Percentiles rank a stretch among this genome's conserved stretches.
Evolutionary conservation across 2,329 filamentous ascomycete species (phyloP).

Genomic region (Colletotrichum karsti): DNA sequence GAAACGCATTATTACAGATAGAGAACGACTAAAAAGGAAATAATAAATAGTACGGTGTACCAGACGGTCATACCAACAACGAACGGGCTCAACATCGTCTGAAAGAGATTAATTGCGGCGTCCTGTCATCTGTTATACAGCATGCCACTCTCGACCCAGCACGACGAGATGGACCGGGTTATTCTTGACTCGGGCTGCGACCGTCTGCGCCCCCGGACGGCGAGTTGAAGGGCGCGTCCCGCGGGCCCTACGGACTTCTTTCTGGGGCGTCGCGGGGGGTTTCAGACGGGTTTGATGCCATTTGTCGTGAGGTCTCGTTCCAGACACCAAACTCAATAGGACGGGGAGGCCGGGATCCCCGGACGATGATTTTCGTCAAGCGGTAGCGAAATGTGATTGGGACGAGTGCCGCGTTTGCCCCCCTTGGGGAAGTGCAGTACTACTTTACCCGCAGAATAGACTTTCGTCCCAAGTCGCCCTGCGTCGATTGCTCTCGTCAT

Average conservation of each 20-base stretch:
- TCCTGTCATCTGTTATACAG: slow-evolving; percentile 15
- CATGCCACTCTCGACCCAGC: too few species aligned
- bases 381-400: neutral
- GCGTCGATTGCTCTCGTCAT: neutral
- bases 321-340: slow-evolving; percentile 1
- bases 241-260: neutral
- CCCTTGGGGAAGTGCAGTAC: neutral
- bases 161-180: neutral
- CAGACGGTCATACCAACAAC: neutral
- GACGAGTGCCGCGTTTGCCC: neutral
- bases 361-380: neutral
- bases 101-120: neutral
- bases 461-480: slow-evolving; percentile 3
- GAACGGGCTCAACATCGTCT: neutral
- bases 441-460: neutral
- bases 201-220: neutral
- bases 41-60: neutral
- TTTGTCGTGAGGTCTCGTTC: slow-evolving; percentile 6
- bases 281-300: slow-evolving; percentile 19
- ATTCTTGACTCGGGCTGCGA: neutral
- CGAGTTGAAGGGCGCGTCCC: neutral
- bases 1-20: slow-evolving; percentile 15
- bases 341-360: neutral
- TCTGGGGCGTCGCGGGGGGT: neutral
- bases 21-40: slow-evolving; percentile 3